phyloP scores from a whole-genome alignment of 805 yeast genomes.

The Cyberlindnera meyerae region DNA sequence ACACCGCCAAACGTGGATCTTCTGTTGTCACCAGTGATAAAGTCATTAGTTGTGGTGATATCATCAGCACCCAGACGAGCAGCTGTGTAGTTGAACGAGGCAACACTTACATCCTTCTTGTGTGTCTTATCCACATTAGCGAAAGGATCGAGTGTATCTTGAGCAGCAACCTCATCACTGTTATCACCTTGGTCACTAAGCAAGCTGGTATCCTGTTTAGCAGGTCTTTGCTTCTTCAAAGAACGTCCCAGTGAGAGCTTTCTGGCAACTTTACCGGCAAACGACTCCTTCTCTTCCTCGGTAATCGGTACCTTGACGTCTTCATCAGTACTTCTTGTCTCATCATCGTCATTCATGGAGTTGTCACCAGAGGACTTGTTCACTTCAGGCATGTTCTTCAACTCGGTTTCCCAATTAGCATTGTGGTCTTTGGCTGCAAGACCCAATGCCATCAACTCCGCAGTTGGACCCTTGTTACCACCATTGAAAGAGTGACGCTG shows the following conservation, averaged over 20 bases:
- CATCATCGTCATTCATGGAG: slow-evolving; percentile 16
- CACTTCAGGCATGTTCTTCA: slow-evolving; percentile 19
- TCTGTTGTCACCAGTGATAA: slow-evolving; percentile 13
- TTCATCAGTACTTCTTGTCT: no score
- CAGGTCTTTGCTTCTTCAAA: slow-evolving; percentile 16
- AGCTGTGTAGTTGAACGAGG: slow-evolving; percentile 17
- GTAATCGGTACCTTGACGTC: slow-evolving; percentile 29
- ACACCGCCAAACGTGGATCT: slow-evolving; percentile 1
- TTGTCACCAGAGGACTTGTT: slow-evolving; percentile 13
- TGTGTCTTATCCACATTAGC: slow-evolving; percentile 14
- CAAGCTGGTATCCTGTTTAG: slow-evolving; percentile 12
- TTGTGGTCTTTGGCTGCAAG: slow-evolving; percentile 78
- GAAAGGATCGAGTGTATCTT: slow-evolving; percentile 3
- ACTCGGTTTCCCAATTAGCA: slow-evolving; percentile 64
- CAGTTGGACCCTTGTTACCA: slow-evolving; percentile 30
- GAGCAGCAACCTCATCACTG: slow-evolving; percentile 1
- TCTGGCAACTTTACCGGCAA: slow-evolving; percentile 40
- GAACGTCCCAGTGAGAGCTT: slow-evolving; percentile 35
- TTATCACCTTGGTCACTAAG: slow-evolving; percentile 12
- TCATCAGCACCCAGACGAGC: slow-evolving; percentile 8
- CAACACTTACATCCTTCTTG: slow-evolving; percentile 15
- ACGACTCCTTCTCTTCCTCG: slow-evolving; percentile 31
- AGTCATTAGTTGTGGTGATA: slow-evolving; percentile 21
- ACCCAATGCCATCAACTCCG: slow-evolving; percentile 70
- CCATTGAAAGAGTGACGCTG: slow-evolving; percentile 40